Evolutionary conservation across 257 asterid genomes (phyloP), one percentile per base, ranked within the genome.

Genomic region (Ophiorrhiza pumila): DNA sequence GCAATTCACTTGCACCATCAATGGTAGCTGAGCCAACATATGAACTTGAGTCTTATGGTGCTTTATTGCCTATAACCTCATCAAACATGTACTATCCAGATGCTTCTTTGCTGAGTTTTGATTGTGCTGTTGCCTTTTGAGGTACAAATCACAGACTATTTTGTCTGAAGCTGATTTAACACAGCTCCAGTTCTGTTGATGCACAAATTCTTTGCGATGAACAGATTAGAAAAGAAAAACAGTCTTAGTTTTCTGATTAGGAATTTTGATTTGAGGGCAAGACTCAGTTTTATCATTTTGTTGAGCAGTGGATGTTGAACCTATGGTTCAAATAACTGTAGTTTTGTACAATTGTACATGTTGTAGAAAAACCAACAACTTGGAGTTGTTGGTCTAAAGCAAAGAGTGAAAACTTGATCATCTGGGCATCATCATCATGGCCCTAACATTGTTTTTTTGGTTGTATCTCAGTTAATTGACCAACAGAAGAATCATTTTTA

Each of bases 1-100:
- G 90, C 76, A 50, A 72, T 71, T 81, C 87, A 8, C 93, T 91
- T 56, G 91, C 86, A 52, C 91, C 92, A 13, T 71, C 81, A 70
- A 83, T 79, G 61, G 71, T 78, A 41, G 75, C 17, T 14, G 53
- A 50, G 37, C 47, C 75, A n/a, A 65, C 67, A 11, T 43, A 66
- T 58, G 80, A 73, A 39, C 42, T 73, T 58, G 75, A 68, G 67
- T 62, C 50, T 58, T 77, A 47, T 29, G 76, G 68, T 64, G 72
- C 60, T 74, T 45, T 78, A 32, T 62, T 73, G 71, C 50, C 69
- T 71, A 79, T 65, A 69, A 53, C 62, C 66, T 64, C 74, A 27
- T 67, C 72, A 53, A 10, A 70, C 14, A 17, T 23, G 65, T 70
- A 12, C 74, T 53, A 70, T 41, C 74, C 74, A 4, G 74, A 70